phyloP scores from a whole-genome alignment of 768 basidiomycete genomes.

The Tubosaeta brunneosetosa region DNA sequence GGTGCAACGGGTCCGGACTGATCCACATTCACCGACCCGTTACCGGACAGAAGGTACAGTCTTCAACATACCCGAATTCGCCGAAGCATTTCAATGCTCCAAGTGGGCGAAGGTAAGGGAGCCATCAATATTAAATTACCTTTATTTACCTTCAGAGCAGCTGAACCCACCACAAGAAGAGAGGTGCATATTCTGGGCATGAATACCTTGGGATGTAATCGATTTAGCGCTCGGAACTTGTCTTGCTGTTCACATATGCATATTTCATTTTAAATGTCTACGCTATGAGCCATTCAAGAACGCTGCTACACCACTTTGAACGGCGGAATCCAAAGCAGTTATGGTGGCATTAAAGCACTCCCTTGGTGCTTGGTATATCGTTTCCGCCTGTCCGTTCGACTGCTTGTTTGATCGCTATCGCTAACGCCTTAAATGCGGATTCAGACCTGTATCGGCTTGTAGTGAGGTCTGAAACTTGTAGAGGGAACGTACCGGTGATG shows the following conservation, averaged over 20 bases:
- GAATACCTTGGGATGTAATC: constrained; percentile 12
- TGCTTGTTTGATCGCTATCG: constrained; percentile 93
- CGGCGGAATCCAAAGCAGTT: neutral
- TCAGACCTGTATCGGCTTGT: constrained; percentile 62
- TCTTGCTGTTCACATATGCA: constrained; percentile 14
- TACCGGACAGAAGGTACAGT: constrained; percentile 86
- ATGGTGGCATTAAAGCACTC: constrained; percentile 55
- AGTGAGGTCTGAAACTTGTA: neutral
- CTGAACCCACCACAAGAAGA: constrained; percentile 79
- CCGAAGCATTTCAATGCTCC: constrained; percentile 80
- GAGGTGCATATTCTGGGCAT: constrained; percentile 78
- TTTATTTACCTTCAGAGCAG: constrained; percentile 32
- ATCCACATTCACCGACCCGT: constrained; percentile 80
- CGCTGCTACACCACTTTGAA: neutral
- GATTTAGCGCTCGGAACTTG: constrained; percentile 2
- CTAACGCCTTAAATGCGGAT: constrained; percentile 96
- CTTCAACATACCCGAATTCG: constrained; percentile 84
- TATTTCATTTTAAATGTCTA: constrained; percentile 11
- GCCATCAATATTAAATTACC: neutral
- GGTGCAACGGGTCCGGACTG: constrained; percentile 77
- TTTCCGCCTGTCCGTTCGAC: constrained; percentile 82
- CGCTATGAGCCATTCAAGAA: neutral
- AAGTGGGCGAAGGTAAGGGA: constrained; percentile 62
- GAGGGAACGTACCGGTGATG: constrained; percentile 76
- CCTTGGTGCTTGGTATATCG: constrained; percentile 96